Evolutionary conservation across 2,329 filamentous ascomycete genomes (phyloP), one percentile per base, ranked within the genome.

Genomic region (Penicillium sp.): DNA sequence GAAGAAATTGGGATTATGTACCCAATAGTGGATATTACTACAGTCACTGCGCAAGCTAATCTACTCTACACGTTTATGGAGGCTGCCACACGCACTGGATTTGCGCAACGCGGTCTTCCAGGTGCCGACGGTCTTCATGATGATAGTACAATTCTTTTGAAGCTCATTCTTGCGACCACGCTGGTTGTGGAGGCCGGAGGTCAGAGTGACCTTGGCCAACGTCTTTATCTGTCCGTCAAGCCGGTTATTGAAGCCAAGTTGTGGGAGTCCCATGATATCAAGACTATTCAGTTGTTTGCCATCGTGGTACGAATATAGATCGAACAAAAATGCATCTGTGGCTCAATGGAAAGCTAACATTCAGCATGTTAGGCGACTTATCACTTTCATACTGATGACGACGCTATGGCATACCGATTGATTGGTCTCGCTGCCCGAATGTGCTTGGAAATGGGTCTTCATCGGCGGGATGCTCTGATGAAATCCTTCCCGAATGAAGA

Each of bases 1-100:
- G 93, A 97, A 69, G 93, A 97, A 73, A 89, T 96, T 70, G 92
- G 92, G 46, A 85, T 94, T 70, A 96, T 97, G 92, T 97, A 96
- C 74, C 94, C 94, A 0, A 85, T 97, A 4, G 76, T 96, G 51
- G 85, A 91, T 67, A 89, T 96, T 38, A 85, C 90, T 45, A 83
- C 83, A 45, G 80, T 96, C 42, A 87, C 91, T 40, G 80, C 82
- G 6, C 90, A 96, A 73, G 88, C 89, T 6, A 87, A 85, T 63
- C 83, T 84, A 61, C 79, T 97, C 1, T 89, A 88, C 58, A 82
- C 85, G 0, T 95, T 91, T 74, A 87, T 95, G 71, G 90, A 93
- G 66, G 85, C 87, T 33, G 87, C 86, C 16, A 76, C 82, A 30
- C 79, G 85, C 40, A 83, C 82, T 4, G 86, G 87, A 2, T 80